Evolutionary conservation across 352 stramenopile species (phyloP), one percentile per base, ranked within the genome.

Genomic region (Phytopythium litorale): DNA sequence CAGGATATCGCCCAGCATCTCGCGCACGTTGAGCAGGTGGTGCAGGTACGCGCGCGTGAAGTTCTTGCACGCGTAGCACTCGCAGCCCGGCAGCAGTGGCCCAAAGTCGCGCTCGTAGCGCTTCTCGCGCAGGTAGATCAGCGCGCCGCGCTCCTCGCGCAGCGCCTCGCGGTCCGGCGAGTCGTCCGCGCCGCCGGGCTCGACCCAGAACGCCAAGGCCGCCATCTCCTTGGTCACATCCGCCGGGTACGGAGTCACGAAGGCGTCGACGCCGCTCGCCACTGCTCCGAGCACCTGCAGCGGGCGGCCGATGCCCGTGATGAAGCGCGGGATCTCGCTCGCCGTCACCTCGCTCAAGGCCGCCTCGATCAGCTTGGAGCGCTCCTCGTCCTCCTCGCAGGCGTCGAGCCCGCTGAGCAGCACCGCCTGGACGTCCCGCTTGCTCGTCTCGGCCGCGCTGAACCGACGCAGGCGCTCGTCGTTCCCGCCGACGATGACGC

Each of bases 1-100:
- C 48, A 98, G 67, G 21, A 96, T 96, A 52, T 97, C 87, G 50
- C 89, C 90, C 19, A 98, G 70, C 81, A 98, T 91, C 75, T 98
- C 92, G 23, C 93, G 89, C 37, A 96, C 91, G 56, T 94, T 91
- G 40, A 97, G 81, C 67, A 98, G 64, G 75, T 98, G 92, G 71
- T 98, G 91, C 35, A 98, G 78, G 69, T 98, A 98, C 32, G 88
- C 84, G 30, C 89, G 81, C 63, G 78, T 89, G 64, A 91, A 89
- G 61, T 88, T 72, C 43, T 70, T 67, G 65, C 86, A 95, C 9
- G 82, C 76, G 63, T 87, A 93, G 70, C 86, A 95, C 25, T 81
- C 64, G 60, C 86, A 95, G 42, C 73, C 78, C 3, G 56, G 68
- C 43, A 91, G 63, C 23, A 95, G 58, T 32, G 86, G 84, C 15